Conservation (phyloP, 164 flowering plant species). For the Umbellularia californica region DNA sequence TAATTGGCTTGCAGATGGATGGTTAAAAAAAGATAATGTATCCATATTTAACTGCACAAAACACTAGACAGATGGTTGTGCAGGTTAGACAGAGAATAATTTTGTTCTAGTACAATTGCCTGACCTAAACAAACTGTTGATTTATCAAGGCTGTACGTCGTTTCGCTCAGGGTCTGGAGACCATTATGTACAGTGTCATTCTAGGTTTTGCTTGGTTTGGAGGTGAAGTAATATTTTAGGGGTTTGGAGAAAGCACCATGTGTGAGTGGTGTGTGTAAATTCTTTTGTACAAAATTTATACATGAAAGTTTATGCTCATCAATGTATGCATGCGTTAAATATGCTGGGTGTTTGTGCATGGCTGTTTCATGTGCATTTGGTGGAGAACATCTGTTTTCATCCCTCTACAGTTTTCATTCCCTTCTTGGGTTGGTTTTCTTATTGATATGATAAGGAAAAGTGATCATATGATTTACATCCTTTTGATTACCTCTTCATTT, state of each 20-base stretch:
- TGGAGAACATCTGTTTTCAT: not conserved
- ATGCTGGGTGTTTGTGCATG: not conserved
- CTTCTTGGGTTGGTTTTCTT: not conserved
- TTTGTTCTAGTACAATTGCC: not conserved
- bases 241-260: not conserved
- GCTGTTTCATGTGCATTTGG: not conserved
- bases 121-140: not conserved
- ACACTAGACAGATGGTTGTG: not conserved
- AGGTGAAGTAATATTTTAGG: not conserved
- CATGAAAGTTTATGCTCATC: no score
- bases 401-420: not conserved
- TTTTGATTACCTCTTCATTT: not conserved
- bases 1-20: not conserved
- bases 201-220: not conserved
- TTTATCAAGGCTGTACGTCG: not conserved
- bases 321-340: no score
- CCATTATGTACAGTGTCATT: not conserved
- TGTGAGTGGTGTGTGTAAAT: no score
- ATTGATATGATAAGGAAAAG: not conserved
- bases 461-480: not conserved
- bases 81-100: not conserved
- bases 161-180: not conserved
- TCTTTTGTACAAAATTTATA: no score
- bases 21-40: not conserved
- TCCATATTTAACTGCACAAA: not conserved